These are phyloP conservation scores for Micromonas pusilla DNA, from an alignment of 139 green algal species.

Conservation along the genomic window DNA sequence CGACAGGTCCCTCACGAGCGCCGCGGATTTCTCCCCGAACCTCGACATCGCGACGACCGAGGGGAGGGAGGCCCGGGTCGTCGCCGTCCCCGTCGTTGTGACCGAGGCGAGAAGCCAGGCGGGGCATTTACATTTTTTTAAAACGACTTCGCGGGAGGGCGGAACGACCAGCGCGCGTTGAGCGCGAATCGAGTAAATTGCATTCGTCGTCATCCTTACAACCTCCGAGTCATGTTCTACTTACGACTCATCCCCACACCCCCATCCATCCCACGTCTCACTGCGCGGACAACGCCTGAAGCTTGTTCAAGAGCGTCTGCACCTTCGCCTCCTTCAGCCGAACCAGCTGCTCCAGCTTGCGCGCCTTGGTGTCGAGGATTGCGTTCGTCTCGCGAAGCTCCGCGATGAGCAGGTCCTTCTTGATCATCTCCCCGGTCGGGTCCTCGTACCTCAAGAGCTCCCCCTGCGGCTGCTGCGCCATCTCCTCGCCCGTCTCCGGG, in stretches of 20 bases:
- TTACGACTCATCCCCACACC: no score
- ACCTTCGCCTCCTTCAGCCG: constrained; percentile 90
- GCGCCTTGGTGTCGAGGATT: constrained; percentile 81
- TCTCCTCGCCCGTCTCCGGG: no score
- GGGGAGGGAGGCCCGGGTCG: not conserved
- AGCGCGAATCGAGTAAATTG: no score
- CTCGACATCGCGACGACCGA: not conserved
- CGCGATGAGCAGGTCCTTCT: constrained; percentile 47
- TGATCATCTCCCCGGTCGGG: not conserved
- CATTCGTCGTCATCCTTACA: no score
- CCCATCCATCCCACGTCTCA: not conserved
- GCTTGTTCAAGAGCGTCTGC: constrained; percentile 61
- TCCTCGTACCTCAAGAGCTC: not conserved
- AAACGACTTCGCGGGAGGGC: not conserved
- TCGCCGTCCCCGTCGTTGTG: not conserved
- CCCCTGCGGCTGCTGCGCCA: no score
- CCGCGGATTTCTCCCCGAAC: not conserved
- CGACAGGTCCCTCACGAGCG: constrained; percentile 2
- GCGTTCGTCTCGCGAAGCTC: constrained; percentile 71
- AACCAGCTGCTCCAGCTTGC: constrained; percentile 87
- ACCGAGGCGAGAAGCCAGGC: not conserved
- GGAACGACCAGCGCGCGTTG: not conserved
- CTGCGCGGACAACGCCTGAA: constrained; percentile 26
- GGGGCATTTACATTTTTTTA: no score
- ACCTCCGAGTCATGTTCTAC: no score